Evolutionary conservation across 306 rosid genomes (phyloP), one percentile per base, ranked within the genome.

Genomic region (Prunus padus): DNA sequence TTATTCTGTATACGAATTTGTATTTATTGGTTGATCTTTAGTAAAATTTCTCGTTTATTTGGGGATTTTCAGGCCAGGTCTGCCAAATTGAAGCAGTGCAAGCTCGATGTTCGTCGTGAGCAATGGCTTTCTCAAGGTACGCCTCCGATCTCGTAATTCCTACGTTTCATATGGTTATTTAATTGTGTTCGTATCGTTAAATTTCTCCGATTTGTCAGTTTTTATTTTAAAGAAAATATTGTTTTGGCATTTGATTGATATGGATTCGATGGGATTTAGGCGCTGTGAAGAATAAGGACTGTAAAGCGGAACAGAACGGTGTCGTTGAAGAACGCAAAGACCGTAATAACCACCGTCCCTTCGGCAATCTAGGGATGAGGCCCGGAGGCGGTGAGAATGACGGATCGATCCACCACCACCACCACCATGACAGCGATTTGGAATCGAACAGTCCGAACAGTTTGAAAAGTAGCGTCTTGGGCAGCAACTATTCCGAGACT

Each of bases 21-120:
- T 59, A 47, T 59, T 22, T 76, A n/a, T 19, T 10, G 3, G 52
- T 25, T 75, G 16, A 31, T 60, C 16, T n/a, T 42, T 72, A 18
- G 22, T 37, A 1, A 10, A 16, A 16, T 4, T 4, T 25, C 11
- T 37, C 9, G 12, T 47, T 54, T 33, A 23, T 37, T 40, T 31
- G 51, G 67, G 59, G 46, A 31, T n/a, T 22, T 84, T 80, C 88
- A 95, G 99, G 92, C 88, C 31, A 89, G 93, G 91, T 84, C 95
- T 5, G 97, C 99, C 4, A 95, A 95, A 95, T 87, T 95, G 95
- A 95, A 95, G 89, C 98, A 92, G 85, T 83, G 92, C 74, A 95
- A 95, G 87, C 92, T 92, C 73, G 98, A 95, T 68, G 98, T 89
- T 56, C 99, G 99, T 75, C 97, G 99, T 23, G 99, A 95, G 77